These are phyloP conservation scores for Kluyveromyces sp. DNA, from an alignment of 1,139 yeast genomes.

Conservation along the genomic window DNA sequence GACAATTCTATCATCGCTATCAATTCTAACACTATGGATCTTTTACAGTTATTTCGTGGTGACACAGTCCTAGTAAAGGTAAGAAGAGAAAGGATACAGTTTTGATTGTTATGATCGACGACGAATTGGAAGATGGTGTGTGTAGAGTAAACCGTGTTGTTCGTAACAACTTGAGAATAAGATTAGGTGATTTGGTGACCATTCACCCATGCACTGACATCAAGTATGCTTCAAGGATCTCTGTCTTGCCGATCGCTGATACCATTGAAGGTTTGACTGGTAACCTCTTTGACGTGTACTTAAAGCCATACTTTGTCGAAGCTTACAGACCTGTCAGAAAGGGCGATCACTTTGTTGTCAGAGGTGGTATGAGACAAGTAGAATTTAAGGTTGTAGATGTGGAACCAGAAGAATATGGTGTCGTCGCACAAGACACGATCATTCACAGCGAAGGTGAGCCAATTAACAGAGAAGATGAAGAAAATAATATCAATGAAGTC, in stretches of 20 bases:
- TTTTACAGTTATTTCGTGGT: slow-evolving; percentile 91
- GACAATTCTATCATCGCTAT: slow-evolving; percentile 95
- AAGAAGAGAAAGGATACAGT: slow-evolving; percentile 98
- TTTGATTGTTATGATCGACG: slow-evolving; percentile 92
- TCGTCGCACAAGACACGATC: slow-evolving; percentile 96
- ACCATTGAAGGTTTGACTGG: slow-evolving; percentile 98
- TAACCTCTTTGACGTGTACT: slow-evolving; percentile 90
- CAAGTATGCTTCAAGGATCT: slow-evolving; percentile 86
- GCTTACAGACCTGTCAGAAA: slow-evolving; percentile 98
- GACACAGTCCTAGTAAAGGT: slow-evolving; percentile 94
- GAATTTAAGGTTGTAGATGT: slow-evolving; percentile 97
- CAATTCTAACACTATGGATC: slow-evolving; percentile 93
- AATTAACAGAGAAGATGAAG: slow-evolving; percentile 97
- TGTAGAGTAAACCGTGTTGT: slow-evolving; percentile 93
- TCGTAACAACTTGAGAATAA: slow-evolving; percentile 87
- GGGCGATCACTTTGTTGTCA: slow-evolving; percentile 91
- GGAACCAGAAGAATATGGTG: slow-evolving; percentile 95
- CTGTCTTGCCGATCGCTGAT: slow-evolving; percentile 96
- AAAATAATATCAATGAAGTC: slow-evolving; percentile 80
- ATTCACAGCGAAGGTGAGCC: slow-evolving; percentile 99
- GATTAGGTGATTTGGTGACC: slow-evolving; percentile 86
- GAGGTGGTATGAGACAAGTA: slow-evolving; percentile 99
- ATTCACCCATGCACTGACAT: slow-evolving; percentile 97
- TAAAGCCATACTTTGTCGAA: slow-evolving; percentile 97
- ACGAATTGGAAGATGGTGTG: slow-evolving; percentile 92